phyloP scores from a whole-genome alignment of 176 grass and related monocot genomes.

The Zizania latifolia region DNA sequence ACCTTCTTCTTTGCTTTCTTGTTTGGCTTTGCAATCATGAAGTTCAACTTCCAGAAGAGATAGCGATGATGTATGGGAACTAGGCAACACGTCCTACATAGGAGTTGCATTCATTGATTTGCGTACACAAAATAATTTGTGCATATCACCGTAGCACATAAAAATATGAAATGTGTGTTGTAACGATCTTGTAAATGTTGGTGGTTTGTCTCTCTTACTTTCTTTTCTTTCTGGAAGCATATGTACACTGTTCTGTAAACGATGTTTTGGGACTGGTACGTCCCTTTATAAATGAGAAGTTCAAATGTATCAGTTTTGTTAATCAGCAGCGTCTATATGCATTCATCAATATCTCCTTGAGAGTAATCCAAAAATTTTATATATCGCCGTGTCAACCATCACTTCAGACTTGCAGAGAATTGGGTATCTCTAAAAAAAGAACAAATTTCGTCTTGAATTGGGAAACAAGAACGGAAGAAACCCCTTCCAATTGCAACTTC shows the following conservation, averaged over 20 bases:
- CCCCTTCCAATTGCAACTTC: too few species aligned
- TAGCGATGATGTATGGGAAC: neutral
- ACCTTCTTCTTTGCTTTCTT: conserved; percentile 30
- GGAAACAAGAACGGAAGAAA: too few species aligned
- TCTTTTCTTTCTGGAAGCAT: neutral
- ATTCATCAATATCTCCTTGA: too few species aligned
- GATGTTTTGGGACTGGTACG: neutral
- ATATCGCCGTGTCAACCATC: too few species aligned
- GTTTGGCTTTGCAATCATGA: conserved; percentile 55
- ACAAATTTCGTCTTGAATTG: too few species aligned
- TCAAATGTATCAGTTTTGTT: neutral
- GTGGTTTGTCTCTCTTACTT: neutral
- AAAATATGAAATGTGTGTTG: neutral
- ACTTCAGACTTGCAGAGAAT: too few species aligned
- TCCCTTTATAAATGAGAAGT: neutral
- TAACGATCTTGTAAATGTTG: neutral
- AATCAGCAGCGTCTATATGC: too few species aligned
- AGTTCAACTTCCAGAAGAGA: conserved; percentile 67
- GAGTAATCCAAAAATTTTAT: too few species aligned
- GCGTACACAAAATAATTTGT: neutral
- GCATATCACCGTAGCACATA: neutral
- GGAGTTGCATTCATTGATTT: neutral
- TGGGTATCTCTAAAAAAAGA: too few species aligned
- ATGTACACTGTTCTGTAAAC: neutral
- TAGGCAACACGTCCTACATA: neutral